These are phyloP conservation scores for Candida neerlandica DNA, from an alignment of 1,139 yeast species.

Conservation along the genomic window DNA sequence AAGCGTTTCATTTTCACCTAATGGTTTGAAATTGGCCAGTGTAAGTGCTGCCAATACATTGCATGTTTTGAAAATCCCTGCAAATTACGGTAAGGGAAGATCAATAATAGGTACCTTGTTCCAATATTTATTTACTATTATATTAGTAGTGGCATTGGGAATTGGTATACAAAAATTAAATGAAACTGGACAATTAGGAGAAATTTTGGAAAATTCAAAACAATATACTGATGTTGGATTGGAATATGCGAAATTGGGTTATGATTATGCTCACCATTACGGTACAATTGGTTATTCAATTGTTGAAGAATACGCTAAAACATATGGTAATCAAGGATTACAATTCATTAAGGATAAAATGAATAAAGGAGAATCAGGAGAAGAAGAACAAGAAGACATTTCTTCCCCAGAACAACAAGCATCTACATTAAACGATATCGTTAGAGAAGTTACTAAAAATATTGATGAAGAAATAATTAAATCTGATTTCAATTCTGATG, in stretches of 20 bases:
- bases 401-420: slow-evolving; percentile 8
- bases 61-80: slow-evolving; percentile 62
- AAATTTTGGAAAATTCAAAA: slow-evolving; percentile 20
- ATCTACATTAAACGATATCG: slow-evolving; percentile 19
- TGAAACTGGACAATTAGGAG: slow-evolving; percentile 40
- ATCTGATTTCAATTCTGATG: slow-evolving; percentile 22
- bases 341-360: slow-evolving; percentile 45
- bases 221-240: slow-evolving; percentile 18
- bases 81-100: slow-evolving; percentile 46
- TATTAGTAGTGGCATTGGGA: slow-evolving; percentile 50
- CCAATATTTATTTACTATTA: slow-evolving; percentile 41
- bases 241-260: slow-evolving; percentile 23
- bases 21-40: slow-evolving; percentile 69
- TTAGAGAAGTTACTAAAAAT: slow-evolving; percentile 24
- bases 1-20: slow-evolving; percentile 66
- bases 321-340: slow-evolving; percentile 25
- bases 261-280: slow-evolving; percentile 17
- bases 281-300: slow-evolving; percentile 24
- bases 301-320: slow-evolving; percentile 29
- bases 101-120: slow-evolving; percentile 46
- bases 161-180: slow-evolving; percentile 44
- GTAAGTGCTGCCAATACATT: slow-evolving; percentile 82
- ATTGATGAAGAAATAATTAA: slow-evolving; percentile 20
- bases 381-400: slow-evolving; percentile 13
- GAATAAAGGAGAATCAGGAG: slow-evolving; percentile 28